Evolutionary conservation across 179 eudicot species (phyloP), one percentile per base, ranked within the genome.

Genomic region (Drosera spatulata): DNA sequence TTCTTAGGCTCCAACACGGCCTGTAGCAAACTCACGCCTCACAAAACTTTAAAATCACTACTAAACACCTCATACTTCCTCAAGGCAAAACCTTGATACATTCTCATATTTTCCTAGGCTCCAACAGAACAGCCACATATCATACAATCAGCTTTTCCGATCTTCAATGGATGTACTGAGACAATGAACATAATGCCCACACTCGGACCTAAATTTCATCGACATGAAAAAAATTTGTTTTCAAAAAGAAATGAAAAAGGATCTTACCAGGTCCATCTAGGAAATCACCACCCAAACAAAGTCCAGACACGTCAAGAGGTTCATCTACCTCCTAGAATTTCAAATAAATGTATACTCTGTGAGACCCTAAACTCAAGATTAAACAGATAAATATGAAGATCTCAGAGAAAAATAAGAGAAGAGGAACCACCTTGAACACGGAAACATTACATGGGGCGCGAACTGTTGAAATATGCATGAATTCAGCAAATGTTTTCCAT

Each of bases 401-500:
- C 44, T n/a, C 15, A 13, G 15, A 39, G 12, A 15, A 67, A 42
- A 48, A 62, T 39, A 58, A 14, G 64, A 39, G 14, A 66, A 49
- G 38, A 58, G 63, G 70, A 48, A 55, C 50, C 60, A 91, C 99
- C 95, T 86, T 93, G 69, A 93, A 93, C 66, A 89, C 79, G 58
- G 82, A 93, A 51, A 96, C 96, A 76, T 63, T 79, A 69, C 95
- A 93, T 61, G 96, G 95, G 52, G 81, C 83, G 41, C 95, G 95
- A n/a, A 93, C 84, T 72, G 75, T 78, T 50, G 91, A 77, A 39
- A 81, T 80, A 71, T 93, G 99, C 14, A 71, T 76, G 58, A 93
- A 93, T 69, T 86, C 96, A 57, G 99, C 96, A 79, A 86, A 93
- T 61, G 78, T 79, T 80, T 93, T 93, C 99, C 99, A 93, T 13